These are phyloP conservation scores for Ophiostoma tasmaniense DNA, from an alignment of 2,329 filamentous ascomycete genomes.

Conservation along the genomic window DNA sequence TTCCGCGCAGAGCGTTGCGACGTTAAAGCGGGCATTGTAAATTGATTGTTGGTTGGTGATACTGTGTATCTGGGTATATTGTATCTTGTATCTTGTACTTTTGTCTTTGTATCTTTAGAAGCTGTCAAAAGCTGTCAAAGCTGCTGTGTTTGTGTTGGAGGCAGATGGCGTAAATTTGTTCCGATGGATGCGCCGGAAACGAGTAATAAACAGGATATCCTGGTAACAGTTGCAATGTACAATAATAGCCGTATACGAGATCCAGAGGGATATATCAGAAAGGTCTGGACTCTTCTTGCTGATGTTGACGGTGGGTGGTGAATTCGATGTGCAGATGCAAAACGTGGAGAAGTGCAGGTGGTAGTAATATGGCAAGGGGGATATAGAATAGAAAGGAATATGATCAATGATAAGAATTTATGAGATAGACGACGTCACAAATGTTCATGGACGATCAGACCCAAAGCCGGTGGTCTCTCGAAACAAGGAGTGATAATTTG, in stretches of 20 bases:
- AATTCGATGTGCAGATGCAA: background rate
- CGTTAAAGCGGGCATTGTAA: background rate
- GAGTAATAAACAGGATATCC: background rate
- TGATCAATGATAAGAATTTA: background rate
- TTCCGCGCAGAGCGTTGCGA: conserved; percentile 1
- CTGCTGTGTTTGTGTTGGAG: background rate
- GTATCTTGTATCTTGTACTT: background rate
- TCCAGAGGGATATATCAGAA: background rate
- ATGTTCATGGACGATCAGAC: background rate
- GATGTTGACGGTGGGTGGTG: background rate
- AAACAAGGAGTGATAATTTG: background rate
- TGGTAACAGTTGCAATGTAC: background rate
- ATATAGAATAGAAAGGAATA: background rate
- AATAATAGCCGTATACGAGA: background rate
- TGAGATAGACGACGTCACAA: background rate
- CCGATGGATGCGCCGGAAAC: background rate
- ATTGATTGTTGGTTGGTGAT: background rate
- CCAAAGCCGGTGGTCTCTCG: background rate
- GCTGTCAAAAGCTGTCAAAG: background rate
- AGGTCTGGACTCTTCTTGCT: background rate
- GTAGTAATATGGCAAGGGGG: background rate
- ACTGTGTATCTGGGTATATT: background rate
- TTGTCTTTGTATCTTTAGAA: background rate
- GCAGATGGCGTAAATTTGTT: background rate
- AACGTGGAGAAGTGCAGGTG: background rate